Percentiles rank a stretch among this genome's conserved stretches.
Conservation (phyloP, 495 filamentous ascomycete genomes). For the Penicillium chermesinum region DNA sequence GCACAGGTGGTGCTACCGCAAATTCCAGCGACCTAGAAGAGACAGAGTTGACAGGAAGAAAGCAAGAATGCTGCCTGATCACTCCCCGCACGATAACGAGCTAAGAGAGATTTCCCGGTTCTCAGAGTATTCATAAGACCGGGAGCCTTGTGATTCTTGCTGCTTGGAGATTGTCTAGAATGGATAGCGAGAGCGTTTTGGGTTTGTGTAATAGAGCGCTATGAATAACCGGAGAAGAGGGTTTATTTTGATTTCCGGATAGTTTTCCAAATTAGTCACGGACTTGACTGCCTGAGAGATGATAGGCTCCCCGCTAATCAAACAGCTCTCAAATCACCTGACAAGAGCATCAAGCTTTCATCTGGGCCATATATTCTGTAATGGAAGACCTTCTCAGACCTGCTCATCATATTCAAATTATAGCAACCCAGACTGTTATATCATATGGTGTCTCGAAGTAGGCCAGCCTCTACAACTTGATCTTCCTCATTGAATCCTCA, state of each 20-base stretch:
- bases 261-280: no score
- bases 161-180: neutral
- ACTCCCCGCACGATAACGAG: neutral
- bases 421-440: neutral
- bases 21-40: neutral
- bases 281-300: no score
- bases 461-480: neutral
- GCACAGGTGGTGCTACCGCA: neutral
- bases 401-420: no score
- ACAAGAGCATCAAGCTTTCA: no score
- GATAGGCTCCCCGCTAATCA: no score
- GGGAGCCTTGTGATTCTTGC: neutral
- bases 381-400: no score
- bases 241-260: no score
- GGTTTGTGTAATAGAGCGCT: neutral
- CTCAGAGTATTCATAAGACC: neutral
- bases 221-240: neutral
- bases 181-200: neutral
- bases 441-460: neutral
- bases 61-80: neutral
- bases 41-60: slow-evolving; percentile 3
- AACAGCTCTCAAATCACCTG: no score
- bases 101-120: neutral
- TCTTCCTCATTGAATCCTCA: neutral
- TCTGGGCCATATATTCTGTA: no score